phyloP scores from a whole-genome alignment of 2,329 filamentous ascomycete species.

The Stachybotrys elegans region DNA sequence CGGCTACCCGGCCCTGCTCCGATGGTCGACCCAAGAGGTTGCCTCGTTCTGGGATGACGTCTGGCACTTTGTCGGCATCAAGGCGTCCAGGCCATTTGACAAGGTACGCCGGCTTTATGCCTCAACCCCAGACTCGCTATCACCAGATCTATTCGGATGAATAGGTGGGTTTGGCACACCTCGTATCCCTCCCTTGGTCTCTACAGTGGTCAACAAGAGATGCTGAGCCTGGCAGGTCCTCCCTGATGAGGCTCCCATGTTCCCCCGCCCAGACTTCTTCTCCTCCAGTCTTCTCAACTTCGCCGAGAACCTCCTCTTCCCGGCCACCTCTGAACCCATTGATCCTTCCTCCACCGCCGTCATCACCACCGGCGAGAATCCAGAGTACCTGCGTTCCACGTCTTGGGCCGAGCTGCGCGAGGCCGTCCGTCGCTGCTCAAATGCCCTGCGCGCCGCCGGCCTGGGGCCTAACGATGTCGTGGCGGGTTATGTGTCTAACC shows the following conservation, averaged over 20 bases:
- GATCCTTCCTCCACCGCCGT: slow-evolving; percentile 62
- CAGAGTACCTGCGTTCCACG: slow-evolving; percentile 48
- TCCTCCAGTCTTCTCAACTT: slow-evolving; percentile 78
- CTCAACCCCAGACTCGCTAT: too few species aligned
- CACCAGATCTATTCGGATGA: too few species aligned
- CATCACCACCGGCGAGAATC: slow-evolving; percentile 74
- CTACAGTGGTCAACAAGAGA: too few species aligned
- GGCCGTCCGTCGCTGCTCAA: slow-evolving; percentile 67
- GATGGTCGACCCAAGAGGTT: slow-evolving; percentile 78
- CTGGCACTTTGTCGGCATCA: slow-evolving; percentile 78
- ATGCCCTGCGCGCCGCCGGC: slow-evolving; percentile 62
- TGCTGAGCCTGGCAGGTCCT: too few species aligned
- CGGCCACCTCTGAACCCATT: slow-evolving; percentile 35
- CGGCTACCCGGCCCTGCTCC: slow-evolving; percentile 70
- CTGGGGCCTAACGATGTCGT: slow-evolving; percentile 53
- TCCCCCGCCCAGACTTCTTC: slow-evolving; percentile 85
- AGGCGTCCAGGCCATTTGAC: slow-evolving; percentile 57
- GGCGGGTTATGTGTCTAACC: slow-evolving; percentile 82
- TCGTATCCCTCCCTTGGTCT: too few species aligned
- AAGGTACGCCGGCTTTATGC: too few species aligned
- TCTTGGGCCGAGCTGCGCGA: slow-evolving; percentile 80
- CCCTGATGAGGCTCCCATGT: slow-evolving; percentile 64
- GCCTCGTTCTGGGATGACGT: slow-evolving; percentile 78
- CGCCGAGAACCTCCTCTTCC: slow-evolving; percentile 89
- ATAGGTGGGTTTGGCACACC: too few species aligned